Evolutionary conservation across 306 rosid species (phyloP).

Genomic region (Rosa persica): DNA sequence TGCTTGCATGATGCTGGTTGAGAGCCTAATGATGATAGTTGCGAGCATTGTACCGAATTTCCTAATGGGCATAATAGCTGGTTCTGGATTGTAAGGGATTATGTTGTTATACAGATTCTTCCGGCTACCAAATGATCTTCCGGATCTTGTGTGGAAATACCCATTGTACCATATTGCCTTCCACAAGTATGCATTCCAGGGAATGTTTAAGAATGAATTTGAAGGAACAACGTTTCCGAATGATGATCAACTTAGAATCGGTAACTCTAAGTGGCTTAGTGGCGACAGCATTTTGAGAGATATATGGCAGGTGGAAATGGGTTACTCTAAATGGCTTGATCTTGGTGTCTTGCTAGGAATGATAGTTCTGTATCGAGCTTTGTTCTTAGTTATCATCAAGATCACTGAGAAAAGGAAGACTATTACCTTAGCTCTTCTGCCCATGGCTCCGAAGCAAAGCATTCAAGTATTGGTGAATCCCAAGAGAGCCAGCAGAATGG

Average conservation of each 20-base stretch:
- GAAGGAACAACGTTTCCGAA: slow-evolving; percentile 36
- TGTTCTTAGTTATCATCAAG: slow-evolving; percentile 51
- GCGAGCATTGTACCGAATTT: slow-evolving; percentile 65
- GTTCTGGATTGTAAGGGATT: slow-evolving; percentile 71
- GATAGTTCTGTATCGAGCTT: slow-evolving; percentile 44
- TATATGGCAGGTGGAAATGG: slow-evolving; percentile 43
- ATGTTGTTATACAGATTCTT: slow-evolving; percentile 63
- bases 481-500: neutral
- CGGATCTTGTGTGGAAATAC: slow-evolving; percentile 51
- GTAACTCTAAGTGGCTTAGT: neutral
- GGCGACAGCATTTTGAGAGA: slow-evolving; percentile 41
- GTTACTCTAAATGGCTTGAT: slow-evolving; percentile 71
- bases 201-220: slow-evolving; percentile 68
- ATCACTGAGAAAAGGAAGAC: slow-evolving; percentile 47
- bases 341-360: slow-evolving; percentile 55
- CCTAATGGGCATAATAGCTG: slow-evolving; percentile 72
- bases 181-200: slow-evolving; percentile 62
- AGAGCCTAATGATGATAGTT: slow-evolving; percentile 79
- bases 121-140: slow-evolving; percentile 52
- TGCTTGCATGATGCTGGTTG: slow-evolving; percentile 55
- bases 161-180: slow-evolving; percentile 58
- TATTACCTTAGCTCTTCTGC: slow-evolving; percentile 5
- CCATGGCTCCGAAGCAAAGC: slow-evolving; percentile 13
- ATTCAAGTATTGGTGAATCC: slow-evolving; percentile 19
- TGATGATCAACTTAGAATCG: neutral